Percentiles rank a stretch among this genome's conserved stretches.
Conservation (phyloP, 805 yeast species). For the Nakazawaea molendinolei region DNA sequence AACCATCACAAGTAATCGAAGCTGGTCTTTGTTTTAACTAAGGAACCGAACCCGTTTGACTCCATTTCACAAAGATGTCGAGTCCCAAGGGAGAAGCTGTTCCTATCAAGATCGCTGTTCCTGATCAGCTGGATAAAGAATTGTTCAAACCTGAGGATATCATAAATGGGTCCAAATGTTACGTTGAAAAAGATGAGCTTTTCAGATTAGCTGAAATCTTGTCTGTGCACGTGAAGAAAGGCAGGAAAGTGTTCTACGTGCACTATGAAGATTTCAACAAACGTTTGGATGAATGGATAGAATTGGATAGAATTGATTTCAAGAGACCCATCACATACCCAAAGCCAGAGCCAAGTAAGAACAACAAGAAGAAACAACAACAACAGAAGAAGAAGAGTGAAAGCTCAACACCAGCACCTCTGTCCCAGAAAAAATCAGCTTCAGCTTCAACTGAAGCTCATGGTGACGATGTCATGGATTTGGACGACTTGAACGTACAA, state of each 20-base stretch:
- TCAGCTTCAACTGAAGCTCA: constrained; percentile 12
- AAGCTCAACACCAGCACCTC: too few species aligned
- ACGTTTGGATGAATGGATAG: constrained; percentile 94
- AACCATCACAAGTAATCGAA: too few species aligned
- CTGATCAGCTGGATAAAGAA: constrained; percentile 21
- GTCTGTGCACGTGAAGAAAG: constrained; percentile 67
- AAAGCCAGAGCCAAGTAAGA: constrained; percentile 44
- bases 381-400: constrained; percentile 33
- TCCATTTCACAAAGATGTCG: too few species aligned
- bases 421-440: constrained; percentile 21
- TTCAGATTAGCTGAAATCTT: constrained; percentile 79
- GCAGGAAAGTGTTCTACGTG: constrained; percentile 77
- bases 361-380: constrained; percentile 29
- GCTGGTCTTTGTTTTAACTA: too few species aligned
- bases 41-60: too few species aligned
- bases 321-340: constrained; percentile 69
- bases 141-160: constrained; percentile 40
- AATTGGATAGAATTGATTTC: constrained; percentile 63
- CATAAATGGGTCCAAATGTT: constrained; percentile 73
- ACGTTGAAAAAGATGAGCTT: constrained; percentile 75
- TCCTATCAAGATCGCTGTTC: constrained; percentile 13
- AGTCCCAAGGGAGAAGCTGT: constrained; percentile 6
- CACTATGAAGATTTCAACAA: constrained; percentile 94
- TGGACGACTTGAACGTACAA: constrained; percentile 80
- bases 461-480: constrained; percentile 67